Evolutionary conservation across 2,329 filamentous ascomycete species (phyloP), one percentile per base, ranked within the genome.

Genomic region (Colletotrichum theobromicola): DNA sequence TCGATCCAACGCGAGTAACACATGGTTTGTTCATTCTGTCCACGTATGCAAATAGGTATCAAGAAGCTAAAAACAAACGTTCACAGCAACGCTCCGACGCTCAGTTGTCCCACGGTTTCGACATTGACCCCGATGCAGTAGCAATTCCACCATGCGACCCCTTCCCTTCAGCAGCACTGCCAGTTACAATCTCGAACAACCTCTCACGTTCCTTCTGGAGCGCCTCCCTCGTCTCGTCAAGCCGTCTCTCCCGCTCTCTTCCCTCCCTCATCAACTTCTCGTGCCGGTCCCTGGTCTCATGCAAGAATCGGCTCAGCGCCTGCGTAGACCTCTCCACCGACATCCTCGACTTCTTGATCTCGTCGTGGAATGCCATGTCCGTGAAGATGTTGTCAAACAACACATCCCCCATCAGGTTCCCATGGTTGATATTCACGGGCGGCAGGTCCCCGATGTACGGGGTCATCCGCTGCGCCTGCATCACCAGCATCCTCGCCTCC

Each of bases 321-420:
- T 79, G 73, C 24, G 80, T 77, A 53, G 85, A 84, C 58, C 82
- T 78, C 9, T 83, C 76, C 4, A 85, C 81, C 73, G 87, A 82
- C 30, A 67, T 68, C 53, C 83, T 81, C 4, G 84, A 87, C 18
- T 82, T 79, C 77, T 88, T 86, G 74, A 91, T 88, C 79, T 89
- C 85, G 15, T 88, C 83, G 75, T 88, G 88, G 79, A 90, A 89
- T 4, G 84, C 83, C 82, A 88, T 85, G 72, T 90, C 88, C 10
- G 84, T 85, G 77, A 89, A 88, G 72, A 90, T 85, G 64, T 89
- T 90, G 77, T 90, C 87, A 76, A 90, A 90, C n/a, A 90, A 82
- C 4, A 90, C 83, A 74, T 90, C 88, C 9, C 82, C 83, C 79
- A 90, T 84, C 16, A 89, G 82, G 68, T 80, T 84, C 1, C 87